Evolutionary conservation across 1,284 basidiomycete genomes (phyloP).

Genomic region (Pisolithus thermaeus): DNA sequence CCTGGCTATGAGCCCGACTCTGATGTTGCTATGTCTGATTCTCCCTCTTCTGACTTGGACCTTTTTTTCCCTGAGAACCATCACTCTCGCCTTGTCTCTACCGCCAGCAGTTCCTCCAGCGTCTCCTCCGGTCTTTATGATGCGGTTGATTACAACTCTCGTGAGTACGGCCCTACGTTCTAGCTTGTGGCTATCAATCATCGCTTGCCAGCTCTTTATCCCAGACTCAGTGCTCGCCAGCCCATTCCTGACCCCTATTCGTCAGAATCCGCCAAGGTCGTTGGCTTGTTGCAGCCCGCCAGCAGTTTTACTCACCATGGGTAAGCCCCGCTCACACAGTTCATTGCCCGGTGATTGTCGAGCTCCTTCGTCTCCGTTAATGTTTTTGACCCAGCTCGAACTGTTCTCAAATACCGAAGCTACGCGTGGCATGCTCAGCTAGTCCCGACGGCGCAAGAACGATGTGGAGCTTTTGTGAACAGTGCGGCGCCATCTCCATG

Average conservation of each 20-base stretch:
- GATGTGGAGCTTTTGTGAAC: constrained; percentile 83
- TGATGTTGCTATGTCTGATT: constrained; percentile 65
- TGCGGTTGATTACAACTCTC: constrained; percentile 29
- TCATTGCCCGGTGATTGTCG: constrained; percentile 10
- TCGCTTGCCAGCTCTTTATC: constrained; percentile 47
- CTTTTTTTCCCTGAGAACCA: constrained; percentile 43
- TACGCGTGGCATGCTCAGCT: constrained; percentile 59
- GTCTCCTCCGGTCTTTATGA: constrained; percentile 42
- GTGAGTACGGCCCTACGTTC: constrained; percentile 23
- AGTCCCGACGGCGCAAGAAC: constrained; percentile 58
- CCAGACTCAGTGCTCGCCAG: constrained; percentile 59
- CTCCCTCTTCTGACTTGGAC: constrained; percentile 47
- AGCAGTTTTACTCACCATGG: constrained; percentile 61
- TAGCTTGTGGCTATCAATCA: constrained; percentile 1
- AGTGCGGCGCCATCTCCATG: constrained; percentile 83
- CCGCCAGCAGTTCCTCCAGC: constrained; percentile 46
- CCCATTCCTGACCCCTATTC: constrained; percentile 43
- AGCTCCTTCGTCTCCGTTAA: constrained; percentile 6
- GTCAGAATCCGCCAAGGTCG: constrained; percentile 35
- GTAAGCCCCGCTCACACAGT: constrained; percentile 38
- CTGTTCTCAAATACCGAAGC: constrained; percentile 75
- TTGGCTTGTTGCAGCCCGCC: constrained; percentile 68
- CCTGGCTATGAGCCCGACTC: constrained; percentile 54
- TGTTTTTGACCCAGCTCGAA: constrained; percentile 38
- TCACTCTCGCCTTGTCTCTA: constrained; percentile 63